These are phyloP conservation scores for Apiotrichum sp. DNA, from an alignment of 1,284 basidiomycete genomes.

Conservation along the genomic window DNA sequence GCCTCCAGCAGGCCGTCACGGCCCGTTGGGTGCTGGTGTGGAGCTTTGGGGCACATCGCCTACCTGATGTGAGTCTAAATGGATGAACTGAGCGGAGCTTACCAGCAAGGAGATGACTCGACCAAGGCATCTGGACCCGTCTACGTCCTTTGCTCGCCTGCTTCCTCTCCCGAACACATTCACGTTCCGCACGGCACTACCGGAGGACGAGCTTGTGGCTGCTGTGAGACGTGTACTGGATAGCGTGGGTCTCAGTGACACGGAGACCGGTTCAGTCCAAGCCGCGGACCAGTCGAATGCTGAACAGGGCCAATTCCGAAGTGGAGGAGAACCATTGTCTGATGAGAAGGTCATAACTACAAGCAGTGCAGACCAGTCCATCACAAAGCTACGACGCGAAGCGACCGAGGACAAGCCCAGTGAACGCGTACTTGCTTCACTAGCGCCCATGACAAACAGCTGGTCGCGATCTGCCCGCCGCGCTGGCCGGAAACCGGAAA, in stretches of 20 bases:
- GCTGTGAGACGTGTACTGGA: constrained; percentile 18
- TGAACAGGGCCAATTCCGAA: too few relatives aligned
- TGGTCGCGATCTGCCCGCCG: constrained; percentile 65
- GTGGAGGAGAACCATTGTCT: too few relatives aligned
- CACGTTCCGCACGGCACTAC: constrained; percentile 2
- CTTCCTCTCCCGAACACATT: constrained; percentile 47
- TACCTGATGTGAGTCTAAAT: constrained; percentile 63
- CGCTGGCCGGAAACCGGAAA: constrained; percentile 13
- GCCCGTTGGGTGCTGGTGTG: constrained; percentile 83
- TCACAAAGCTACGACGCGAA: too few relatives aligned
- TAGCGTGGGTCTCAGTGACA: background rate
- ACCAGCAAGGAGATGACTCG: constrained; percentile 19
- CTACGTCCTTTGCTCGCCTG: constrained; percentile 52
- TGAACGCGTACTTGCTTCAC: constrained; percentile 36
- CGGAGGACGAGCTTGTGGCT: constrained; percentile 32
- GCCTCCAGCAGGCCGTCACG: constrained; percentile 78
- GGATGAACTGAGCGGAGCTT: background rate
- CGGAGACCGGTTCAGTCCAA: too few relatives aligned
- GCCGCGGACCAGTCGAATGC: too few relatives aligned
- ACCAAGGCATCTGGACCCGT: constrained; percentile 44
- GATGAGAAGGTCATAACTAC: too few relatives aligned
- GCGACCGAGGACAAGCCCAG: background rate
- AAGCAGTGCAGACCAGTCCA: too few relatives aligned
- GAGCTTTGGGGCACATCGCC: constrained; percentile 60
- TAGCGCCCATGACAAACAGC: constrained; percentile 55